Evolutionary conservation across 306 rosid genomes (phyloP), one percentile per base, ranked within the genome.

Genomic region (Gillenia trifoliata): DNA sequence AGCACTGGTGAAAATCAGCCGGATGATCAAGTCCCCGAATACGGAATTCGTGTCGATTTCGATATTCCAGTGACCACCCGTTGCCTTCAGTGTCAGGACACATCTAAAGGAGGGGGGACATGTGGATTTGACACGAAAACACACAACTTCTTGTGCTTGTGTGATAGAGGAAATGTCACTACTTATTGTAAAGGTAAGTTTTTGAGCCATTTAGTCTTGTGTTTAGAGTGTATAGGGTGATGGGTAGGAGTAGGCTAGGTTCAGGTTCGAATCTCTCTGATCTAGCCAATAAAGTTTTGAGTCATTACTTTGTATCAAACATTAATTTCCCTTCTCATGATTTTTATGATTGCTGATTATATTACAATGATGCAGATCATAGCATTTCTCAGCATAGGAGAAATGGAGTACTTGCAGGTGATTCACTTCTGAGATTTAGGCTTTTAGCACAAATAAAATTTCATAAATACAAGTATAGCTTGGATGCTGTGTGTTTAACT

Each of bases 31-130:
- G 91, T 94, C 0, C 89, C 97, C 1, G 96, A 92, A 68, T 94
- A 91, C 74, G 99, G 99, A 40, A 83, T 90, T 30, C 83, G 96
- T 25, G 77, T 94, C 71, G 93, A 94, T 79, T 94, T 92, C 66
- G 96, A 88, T 68, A 84, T 92, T 13, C 96, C 94, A 1, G 95
- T 92, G 2, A 94, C 96, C 1, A 87, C 90, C 0, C 74, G 75
- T 6, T 94, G 99, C 81, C 96, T 94, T 75, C 95, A 81, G 75
- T 94, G 97, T 47, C 90, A 91, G 65, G 98, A 94, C 68, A 85
- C 85, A 5, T 26, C 78, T 76, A 94, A 90, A 57, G 97, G 98
- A 8, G 93, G 89, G 10, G 98, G 98, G 0, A 87, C 86, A 22
- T 94, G 98, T 75, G 99, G 99, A 38, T 94, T 88, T 78, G 89